These are phyloP conservation scores for Pseudohalonectria lignicola DNA, from an alignment of 2,329 filamentous ascomycete species.

Conservation along the genomic window DNA sequence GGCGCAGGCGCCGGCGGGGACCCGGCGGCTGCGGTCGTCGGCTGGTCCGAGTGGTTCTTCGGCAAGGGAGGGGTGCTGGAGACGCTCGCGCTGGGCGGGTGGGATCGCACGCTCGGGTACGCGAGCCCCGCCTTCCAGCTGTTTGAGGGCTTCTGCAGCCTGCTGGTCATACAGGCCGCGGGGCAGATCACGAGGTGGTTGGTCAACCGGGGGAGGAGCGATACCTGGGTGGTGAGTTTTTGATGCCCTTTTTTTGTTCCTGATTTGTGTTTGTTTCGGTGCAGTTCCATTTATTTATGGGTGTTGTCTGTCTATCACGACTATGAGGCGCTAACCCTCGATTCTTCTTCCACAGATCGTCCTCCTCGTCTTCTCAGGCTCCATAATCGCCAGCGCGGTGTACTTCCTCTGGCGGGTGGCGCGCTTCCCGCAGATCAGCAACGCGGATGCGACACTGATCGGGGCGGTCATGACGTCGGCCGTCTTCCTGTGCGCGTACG, in stretches of 20 bases:
- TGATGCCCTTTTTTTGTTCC: neutral
- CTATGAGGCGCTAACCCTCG: neutral
- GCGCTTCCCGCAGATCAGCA: constrained; percentile 85
- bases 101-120: constrained; percentile 82
- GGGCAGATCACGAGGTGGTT: constrained; percentile 93
- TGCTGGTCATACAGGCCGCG: constrained; percentile 88
- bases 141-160: constrained; percentile 89
- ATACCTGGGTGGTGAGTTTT: constrained; percentile 82
- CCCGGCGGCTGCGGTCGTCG: constrained; percentile 36
- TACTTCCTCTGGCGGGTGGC: constrained; percentile 96
- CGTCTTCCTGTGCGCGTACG: constrained; percentile 86
- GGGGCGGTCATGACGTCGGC: constrained; percentile 87
- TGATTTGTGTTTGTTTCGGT: neutral
- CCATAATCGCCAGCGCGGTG: constrained; percentile 82
- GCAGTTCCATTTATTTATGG: too few relatives aligned
- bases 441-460: constrained; percentile 84
- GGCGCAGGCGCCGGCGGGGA: neutral
- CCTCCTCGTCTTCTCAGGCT: constrained; percentile 77
- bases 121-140: constrained; percentile 92
- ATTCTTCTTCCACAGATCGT: constrained; percentile 52
- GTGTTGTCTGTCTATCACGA: neutral
- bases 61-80: constrained; percentile 77
- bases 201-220: constrained; percentile 84
- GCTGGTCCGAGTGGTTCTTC: constrained; percentile 75
- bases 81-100: constrained; percentile 67